phyloP scores from a whole-genome alignment of 2,329 filamentous ascomycete species.

The Exophiala spinifera region DNA sequence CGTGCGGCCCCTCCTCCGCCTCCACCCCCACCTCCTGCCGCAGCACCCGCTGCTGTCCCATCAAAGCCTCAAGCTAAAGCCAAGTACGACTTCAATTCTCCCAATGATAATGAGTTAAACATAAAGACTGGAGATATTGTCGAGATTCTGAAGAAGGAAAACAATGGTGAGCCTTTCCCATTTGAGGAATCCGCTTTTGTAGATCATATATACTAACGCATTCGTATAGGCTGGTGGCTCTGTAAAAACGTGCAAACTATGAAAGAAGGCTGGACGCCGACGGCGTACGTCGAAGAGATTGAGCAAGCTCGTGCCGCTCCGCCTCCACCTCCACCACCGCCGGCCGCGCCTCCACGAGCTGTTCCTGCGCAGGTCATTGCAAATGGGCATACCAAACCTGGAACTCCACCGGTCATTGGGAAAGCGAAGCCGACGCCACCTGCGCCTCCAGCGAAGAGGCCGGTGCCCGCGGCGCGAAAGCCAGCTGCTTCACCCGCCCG shows the following conservation, averaged over 20 bases:
- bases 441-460: constrained; percentile 76
- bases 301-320: constrained; percentile 59
- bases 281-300: constrained; percentile 84
- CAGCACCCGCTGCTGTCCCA: constrained; percentile 58
- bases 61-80: constrained; percentile 81
- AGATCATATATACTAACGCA: constrained; percentile 5
- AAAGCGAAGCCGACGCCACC: constrained; percentile 63
- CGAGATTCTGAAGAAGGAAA: constrained; percentile 89
- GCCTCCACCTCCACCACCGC: constrained; percentile 54
- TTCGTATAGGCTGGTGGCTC: constrained; percentile 84
- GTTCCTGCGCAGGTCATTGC: constrained; percentile 55
- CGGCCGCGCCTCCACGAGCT: constrained; percentile 46
- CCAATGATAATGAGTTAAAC: constrained; percentile 79
- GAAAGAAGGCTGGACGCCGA: constrained; percentile 89
- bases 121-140: constrained; percentile 77
- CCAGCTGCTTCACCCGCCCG: constrained; percentile 61
- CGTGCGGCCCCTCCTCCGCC: constrained; percentile 50
- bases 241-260: constrained; percentile 67
- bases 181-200: neutral
- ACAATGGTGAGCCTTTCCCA: constrained; percentile 67
- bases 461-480: constrained; percentile 65
- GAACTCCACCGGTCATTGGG: constrained; percentile 2
- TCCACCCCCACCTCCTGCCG: constrained; percentile 66
- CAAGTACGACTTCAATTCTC: constrained; percentile 85
- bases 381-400: constrained; percentile 17